These are phyloP conservation scores for Chrysoporthe austroafricana DNA, from an alignment of 2,329 filamentous ascomycete genomes.

Conservation along the genomic window DNA sequence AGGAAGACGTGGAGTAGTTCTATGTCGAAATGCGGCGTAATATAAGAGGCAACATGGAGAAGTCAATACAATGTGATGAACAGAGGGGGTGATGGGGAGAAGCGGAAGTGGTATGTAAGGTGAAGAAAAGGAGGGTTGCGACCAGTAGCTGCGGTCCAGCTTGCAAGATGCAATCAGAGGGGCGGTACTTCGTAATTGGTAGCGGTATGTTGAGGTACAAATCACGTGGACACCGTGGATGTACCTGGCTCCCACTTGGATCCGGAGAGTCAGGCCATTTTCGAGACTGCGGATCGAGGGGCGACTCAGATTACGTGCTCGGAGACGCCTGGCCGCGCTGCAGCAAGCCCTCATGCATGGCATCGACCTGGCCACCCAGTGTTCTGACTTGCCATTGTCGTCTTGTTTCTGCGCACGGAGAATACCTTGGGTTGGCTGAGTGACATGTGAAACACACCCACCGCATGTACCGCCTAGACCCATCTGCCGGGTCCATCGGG, in stretches of 20 bases:
- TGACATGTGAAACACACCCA: slow-evolving; percentile 26
- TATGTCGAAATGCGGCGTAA: neutral
- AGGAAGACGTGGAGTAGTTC: neutral
- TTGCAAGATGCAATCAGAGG: slow-evolving; percentile 19
- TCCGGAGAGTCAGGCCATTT: slow-evolving; percentile 14
- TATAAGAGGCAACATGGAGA: slow-evolving; percentile 7
- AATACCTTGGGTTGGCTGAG: slow-evolving; percentile 5
- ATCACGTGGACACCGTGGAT: slow-evolving; percentile 19
- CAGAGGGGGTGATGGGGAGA: neutral
- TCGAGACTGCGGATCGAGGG: slow-evolving; percentile 4
- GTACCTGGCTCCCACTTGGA: slow-evolving; percentile 9
- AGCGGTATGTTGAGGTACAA: slow-evolving; percentile 22
- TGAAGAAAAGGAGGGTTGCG: slow-evolving; percentile 25
- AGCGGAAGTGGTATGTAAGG: slow-evolving; percentile 1
- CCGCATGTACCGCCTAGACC: slow-evolving; percentile 15
- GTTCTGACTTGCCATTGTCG: slow-evolving; percentile 2
- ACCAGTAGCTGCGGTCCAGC: slow-evolving; percentile 4
- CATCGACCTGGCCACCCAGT: neutral
- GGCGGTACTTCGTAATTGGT: neutral
- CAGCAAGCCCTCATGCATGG: neutral
- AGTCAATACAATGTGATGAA: neutral
- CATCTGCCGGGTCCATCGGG: slow-evolving; percentile 4
- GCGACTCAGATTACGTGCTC: neutral
- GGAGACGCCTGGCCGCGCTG: neutral
- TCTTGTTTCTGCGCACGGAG: slow-evolving; percentile 4